Percentiles rank a stretch among this genome's conserved stretches.
Evolutionary conservation across 2,329 filamentous ascomycete genomes (phyloP).

Genomic region (Talaromyces sp.): DNA sequence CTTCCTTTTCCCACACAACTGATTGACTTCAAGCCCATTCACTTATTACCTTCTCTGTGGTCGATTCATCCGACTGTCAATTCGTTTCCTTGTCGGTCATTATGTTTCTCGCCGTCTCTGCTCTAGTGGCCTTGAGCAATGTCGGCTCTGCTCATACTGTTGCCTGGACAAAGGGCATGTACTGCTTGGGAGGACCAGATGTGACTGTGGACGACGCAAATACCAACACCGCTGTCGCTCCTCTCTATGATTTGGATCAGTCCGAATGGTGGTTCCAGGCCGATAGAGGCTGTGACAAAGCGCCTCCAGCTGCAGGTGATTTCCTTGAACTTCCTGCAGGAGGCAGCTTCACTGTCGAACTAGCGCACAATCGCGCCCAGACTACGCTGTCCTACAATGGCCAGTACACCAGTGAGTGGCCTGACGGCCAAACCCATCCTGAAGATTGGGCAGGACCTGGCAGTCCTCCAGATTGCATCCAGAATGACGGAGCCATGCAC

Average conservation of each 20-base stretch:
- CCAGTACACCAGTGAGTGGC: conserved; percentile 37
- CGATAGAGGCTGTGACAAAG: conserved; percentile 43
- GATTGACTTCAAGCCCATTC: too few relatives aligned
- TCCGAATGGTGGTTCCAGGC: conserved; percentile 50
- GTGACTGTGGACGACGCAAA: conserved; percentile 33
- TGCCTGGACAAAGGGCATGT: conserved; percentile 37
- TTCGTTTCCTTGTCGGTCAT: too few relatives aligned
- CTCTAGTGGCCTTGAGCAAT: too few relatives aligned
- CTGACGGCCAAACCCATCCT: conserved; percentile 42
- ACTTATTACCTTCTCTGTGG: too few relatives aligned
- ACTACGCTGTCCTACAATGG: conserved; percentile 45
- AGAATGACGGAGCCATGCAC: conserved; percentile 44
- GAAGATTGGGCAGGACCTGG: conserved; percentile 39
- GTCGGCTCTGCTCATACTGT: conserved; percentile 35
- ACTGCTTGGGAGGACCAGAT: conserved; percentile 30
- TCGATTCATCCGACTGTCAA: too few relatives aligned
- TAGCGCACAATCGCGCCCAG: conserved; percentile 47
- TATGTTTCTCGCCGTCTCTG: too few relatives aligned
- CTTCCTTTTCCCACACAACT: too few relatives aligned
- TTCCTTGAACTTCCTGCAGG: conserved; percentile 46
- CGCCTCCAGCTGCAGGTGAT: conserved; percentile 29
- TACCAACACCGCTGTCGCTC: conserved; percentile 43
- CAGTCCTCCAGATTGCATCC: conserved; percentile 29
- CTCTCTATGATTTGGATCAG: conserved; percentile 42
- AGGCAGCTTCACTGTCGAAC: conserved; percentile 44